Base-by-base conservation (phyloP, 176 grass and related monocot species). In the Aegilops sharonensis region DNA sequence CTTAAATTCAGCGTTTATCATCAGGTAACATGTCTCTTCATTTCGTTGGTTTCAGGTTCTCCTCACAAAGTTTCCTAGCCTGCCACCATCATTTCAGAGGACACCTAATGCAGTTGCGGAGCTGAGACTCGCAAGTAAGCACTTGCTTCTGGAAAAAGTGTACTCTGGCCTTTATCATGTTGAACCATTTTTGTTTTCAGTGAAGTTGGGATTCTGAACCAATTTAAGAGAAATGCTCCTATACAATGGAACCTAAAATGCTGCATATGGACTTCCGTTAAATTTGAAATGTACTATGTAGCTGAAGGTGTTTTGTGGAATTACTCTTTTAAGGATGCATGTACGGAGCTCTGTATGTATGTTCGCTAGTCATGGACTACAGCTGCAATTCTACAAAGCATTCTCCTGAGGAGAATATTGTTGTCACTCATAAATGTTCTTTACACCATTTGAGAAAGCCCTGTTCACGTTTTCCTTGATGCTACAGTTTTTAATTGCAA, bases 81-180 rank as follows among this genome's bases (percentile, higher is more conserved):
- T 97, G 27, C 95, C 92, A 25, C 90, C 92, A 73, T 89, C 88
- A 39, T 89, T 91, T 47, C 29, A 93, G 76, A 50, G 31, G 35
- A 93, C 89, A 25, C 84, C 92, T 27, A 91, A 91, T 79, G 81
- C 89, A 42, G 78, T 69, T 0, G 73, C 47, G 12, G 95, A 97
- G 76, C 83, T 93, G 73, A 91, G 43, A 71, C 42, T 91, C 24
- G 92, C 95, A 92, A 89, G 92, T 94, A 94, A 83, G 61, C 31
- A 47, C 57, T 62, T 11, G 13, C 35, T 68, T 27, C 2, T 54
- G 50, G 4, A 8, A 31, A 25, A 67, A 56, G 20, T 72, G 24
- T 52, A 4, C 11, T 18, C n/a, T 67, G 3, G 1, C 30, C 21
- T 25, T 47, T 9, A 11, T 40, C 0, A 23, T 8, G 21, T 8